phyloP scores from a whole-genome alignment of 805 yeast genomes.

The Jamesozyma piceae region DNA sequence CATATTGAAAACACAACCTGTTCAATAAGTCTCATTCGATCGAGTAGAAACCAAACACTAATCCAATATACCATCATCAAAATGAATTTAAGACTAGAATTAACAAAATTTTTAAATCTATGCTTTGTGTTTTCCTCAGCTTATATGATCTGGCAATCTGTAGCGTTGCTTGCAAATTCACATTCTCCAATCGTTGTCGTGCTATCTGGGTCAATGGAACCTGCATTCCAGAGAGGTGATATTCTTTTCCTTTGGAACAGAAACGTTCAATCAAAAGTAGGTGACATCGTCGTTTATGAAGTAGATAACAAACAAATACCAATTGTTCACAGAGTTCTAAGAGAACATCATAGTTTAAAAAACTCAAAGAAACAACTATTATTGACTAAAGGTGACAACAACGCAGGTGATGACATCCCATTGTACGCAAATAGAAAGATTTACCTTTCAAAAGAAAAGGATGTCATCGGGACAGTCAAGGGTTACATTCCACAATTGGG shows the following conservation, averaged over 20 bases:
- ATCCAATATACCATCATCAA: slow-evolving; percentile 2
- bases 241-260: slow-evolving; percentile 87
- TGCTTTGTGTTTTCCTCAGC: slow-evolving; percentile 81
- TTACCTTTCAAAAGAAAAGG: slow-evolving; percentile 67
- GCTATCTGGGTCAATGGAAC: slow-evolving; percentile 97
- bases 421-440: slow-evolving; percentile 68
- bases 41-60: too few relatives aligned
- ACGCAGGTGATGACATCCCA: slow-evolving; percentile 82
- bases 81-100: slow-evolving; percentile 56
- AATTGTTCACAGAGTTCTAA: slow-evolving; percentile 89
- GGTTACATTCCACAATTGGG: slow-evolving; percentile 87
- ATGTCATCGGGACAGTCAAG: slow-evolving; percentile 84
- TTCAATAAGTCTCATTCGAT: too few relatives aligned
- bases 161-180: slow-evolving; percentile 67
- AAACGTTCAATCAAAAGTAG: slow-evolving; percentile 55
- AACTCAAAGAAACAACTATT: slow-evolving; percentile 47
- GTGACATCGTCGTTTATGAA: slow-evolving; percentile 91
- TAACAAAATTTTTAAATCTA: slow-evolving; percentile 59
- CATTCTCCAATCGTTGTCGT: slow-evolving; percentile 95
- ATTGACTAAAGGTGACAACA: slow-evolving; percentile 93
- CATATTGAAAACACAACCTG: too few relatives aligned
- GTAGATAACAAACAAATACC: slow-evolving; percentile 73
- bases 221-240: slow-evolving; percentile 98
- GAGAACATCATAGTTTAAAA: slow-evolving; percentile 53
- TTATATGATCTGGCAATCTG: slow-evolving; percentile 82